Evolutionary conservation across 495 filamentous ascomycete species (phyloP).

Genomic region (Glonium stellatum): DNA sequence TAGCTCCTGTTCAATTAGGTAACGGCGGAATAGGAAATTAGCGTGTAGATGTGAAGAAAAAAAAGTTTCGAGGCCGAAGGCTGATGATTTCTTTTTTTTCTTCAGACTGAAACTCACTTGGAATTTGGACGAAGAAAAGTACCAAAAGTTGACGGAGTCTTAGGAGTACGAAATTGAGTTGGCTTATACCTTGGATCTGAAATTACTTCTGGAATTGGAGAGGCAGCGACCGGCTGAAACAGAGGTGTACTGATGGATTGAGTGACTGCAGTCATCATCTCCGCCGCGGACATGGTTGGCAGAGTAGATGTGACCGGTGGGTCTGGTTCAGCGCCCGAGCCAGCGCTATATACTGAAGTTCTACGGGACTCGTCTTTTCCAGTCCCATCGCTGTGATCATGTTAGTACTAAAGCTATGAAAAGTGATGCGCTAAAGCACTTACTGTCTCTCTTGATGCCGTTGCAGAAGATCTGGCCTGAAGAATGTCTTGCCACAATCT

Average conservation of each 20-base stretch:
- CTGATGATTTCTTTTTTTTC: background rate
- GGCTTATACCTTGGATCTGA: conserved; percentile 29
- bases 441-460: conserved; percentile 82
- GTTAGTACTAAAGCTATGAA: conserved; percentile 14
- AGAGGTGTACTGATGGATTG: conserved; percentile 8
- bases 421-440: background rate
- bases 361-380: conserved; percentile 15
- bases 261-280: conserved; percentile 7
- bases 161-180: conserved; percentile 29
- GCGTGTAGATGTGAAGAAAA: conserved; percentile 4
- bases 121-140: conserved; percentile 22
- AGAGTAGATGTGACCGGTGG: conserved; percentile 10
- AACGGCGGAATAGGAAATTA: too few species aligned
- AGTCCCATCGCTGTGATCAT: conserved; percentile 17
- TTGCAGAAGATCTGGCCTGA: conserved; percentile 65
- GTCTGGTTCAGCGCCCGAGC: conserved; percentile 10
- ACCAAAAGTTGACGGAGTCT: conserved; percentile 23
- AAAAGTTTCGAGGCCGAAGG: conserved; percentile 5
- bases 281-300: conserved; percentile 2
- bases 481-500: conserved; percentile 58
- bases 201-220: conserved; percentile 16
- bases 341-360: conserved; percentile 12
- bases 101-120: conserved; percentile 27
- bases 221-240: background rate
- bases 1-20: background rate